Conservation (phyloP, 140 eudicot genomes). For the Senecio squalidus region DNA sequence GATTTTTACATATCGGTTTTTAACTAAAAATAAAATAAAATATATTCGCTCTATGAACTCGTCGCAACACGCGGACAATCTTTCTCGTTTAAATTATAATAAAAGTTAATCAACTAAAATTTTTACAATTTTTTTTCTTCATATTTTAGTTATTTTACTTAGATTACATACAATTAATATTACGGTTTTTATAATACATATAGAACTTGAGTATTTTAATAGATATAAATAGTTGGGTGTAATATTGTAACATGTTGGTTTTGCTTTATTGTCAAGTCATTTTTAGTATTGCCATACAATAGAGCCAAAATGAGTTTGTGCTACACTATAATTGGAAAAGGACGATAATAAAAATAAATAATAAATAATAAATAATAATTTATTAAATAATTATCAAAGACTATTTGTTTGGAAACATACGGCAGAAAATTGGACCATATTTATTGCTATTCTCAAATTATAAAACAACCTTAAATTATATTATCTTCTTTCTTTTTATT, state of each 20-base stretch:
- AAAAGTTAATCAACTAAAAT: too few species aligned
- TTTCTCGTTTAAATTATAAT: too few species aligned
- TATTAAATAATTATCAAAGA: neutral
- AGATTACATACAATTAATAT: too few species aligned
- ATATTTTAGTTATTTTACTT: too few species aligned
- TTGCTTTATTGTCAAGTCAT: neutral
- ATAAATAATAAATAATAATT: too few species aligned
- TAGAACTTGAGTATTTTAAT: too few species aligned
- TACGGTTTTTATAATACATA: too few species aligned
- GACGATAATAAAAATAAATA: conserved; percentile 6
- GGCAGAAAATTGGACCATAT: neutral
- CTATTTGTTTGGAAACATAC: conserved; percentile 16
- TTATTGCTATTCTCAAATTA: neutral
- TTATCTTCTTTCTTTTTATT: neutral
- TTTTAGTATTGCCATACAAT: conserved; percentile 5
- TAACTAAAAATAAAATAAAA: too few species aligned
- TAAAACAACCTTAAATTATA: neutral
- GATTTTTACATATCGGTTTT: too few species aligned
- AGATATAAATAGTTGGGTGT: neutral
- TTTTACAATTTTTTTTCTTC: too few species aligned
- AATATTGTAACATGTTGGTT: neutral
- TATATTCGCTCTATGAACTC: too few species aligned
- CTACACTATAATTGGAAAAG: conserved; percentile 3
- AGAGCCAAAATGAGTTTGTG: conserved; percentile 3
- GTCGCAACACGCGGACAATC: too few species aligned